Conservation (phyloP, 441 rosid genomes). For the Gossypium gossypioides region DNA sequence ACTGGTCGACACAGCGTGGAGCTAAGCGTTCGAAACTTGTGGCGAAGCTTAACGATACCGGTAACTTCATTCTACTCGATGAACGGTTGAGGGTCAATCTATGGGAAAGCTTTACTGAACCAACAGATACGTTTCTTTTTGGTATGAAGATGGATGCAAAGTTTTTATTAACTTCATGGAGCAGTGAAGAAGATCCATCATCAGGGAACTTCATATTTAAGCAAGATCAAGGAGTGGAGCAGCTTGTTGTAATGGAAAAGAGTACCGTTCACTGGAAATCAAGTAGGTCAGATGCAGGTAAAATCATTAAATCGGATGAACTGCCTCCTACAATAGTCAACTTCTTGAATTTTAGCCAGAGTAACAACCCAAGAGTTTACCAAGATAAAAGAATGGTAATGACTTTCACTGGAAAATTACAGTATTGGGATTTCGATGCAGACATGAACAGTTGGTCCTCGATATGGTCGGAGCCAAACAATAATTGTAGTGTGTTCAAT, state of each 20-base stretch:
- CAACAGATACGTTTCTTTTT: too few relatives aligned
- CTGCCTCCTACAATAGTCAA: slow-evolving; percentile 22
- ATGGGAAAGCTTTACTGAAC: too few relatives aligned
- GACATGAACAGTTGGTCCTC: slow-evolving; percentile 29
- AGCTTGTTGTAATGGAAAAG: not conserved
- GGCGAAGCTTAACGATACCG: too few relatives aligned
- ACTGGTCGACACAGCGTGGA: too few relatives aligned
- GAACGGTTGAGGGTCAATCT: too few relatives aligned
- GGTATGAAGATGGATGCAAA: too few relatives aligned
- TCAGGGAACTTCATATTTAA: too few relatives aligned
- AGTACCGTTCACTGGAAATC: slow-evolving; percentile 29
- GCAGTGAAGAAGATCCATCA: too few relatives aligned
- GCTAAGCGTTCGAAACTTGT: too few relatives aligned
- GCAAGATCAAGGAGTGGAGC: too few relatives aligned
- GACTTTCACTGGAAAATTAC: slow-evolving; percentile 40
- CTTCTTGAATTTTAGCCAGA: not conserved
- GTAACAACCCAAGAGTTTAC: not conserved
- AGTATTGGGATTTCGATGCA: slow-evolving; percentile 22
- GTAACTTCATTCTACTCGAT: too few relatives aligned
- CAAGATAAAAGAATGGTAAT: slow-evolving; percentile 31
- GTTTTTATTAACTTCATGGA: too few relatives aligned
- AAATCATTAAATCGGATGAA: slow-evolving; percentile 23
- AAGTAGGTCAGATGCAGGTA: slow-evolving; percentile 21
- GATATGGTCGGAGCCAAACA: slow-evolving; percentile 43
- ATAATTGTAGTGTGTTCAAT: slow-evolving; percentile 33